These are phyloP conservation scores for Aschersonia sp. DNA, from an alignment of 2,329 filamentous ascomycete genomes.

Conservation along the genomic window DNA sequence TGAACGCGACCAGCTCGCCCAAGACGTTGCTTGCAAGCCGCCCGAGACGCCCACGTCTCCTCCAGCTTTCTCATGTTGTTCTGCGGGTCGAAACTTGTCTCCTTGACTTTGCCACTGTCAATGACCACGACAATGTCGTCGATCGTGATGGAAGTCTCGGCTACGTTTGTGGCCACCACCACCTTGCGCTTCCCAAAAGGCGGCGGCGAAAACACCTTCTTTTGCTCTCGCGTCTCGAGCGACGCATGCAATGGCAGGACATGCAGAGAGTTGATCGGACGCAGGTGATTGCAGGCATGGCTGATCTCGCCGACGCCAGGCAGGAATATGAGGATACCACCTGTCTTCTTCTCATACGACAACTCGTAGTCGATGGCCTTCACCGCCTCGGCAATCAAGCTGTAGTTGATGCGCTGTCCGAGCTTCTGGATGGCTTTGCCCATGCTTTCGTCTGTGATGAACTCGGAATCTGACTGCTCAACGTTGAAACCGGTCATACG, in stretches of 20 bases:
- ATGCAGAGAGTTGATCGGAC: conserved; percentile 47
- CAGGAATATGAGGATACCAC: conserved; percentile 89
- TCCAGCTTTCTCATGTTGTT: conserved; percentile 91
- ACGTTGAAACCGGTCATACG: conserved; percentile 58
- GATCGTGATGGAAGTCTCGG: conserved; percentile 96
- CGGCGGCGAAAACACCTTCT: conserved; percentile 64
- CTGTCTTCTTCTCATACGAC: conserved; percentile 43
- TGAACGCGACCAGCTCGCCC: conserved; percentile 89
- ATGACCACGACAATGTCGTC: conserved; percentile 95
- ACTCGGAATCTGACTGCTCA: conserved; percentile 30
- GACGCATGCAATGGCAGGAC: conserved; percentile 86
- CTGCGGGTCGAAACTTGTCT: conserved; percentile 82
- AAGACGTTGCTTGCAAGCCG: conserved; percentile 85
- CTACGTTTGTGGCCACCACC: conserved; percentile 90
- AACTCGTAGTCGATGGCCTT: conserved; percentile 69
- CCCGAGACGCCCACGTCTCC: conserved; percentile 88
- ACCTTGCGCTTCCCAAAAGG: conserved; percentile 78
- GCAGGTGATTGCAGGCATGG: conserved; percentile 56
- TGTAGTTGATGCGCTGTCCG: conserved; percentile 82
- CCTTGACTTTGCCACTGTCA: conserved; percentile 88
- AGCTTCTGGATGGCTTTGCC: conserved; percentile 58
- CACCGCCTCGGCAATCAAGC: conserved; percentile 67
- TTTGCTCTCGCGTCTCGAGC: conserved; percentile 75
- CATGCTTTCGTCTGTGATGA: conserved; percentile 38
- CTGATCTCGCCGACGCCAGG: conserved; percentile 89